Evolutionary conservation across 495 filamentous ascomycete genomes (phyloP).

Genomic region (Penicillium bialowiezense): DNA sequence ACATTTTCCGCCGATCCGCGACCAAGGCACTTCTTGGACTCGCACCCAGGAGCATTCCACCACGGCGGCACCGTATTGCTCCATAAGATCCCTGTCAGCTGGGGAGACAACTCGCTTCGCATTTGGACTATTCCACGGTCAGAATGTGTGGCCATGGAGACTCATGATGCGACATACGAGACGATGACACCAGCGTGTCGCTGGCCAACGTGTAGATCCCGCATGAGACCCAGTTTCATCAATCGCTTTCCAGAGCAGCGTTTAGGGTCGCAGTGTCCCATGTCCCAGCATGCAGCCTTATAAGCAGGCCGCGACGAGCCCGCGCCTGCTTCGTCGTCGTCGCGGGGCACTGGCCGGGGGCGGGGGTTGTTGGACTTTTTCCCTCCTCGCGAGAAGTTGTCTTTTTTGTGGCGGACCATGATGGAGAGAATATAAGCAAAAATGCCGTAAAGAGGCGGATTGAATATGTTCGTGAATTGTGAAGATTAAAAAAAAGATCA

Average conservation of each 20-base stretch:
- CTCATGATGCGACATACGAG: slow-evolving; percentile 49
- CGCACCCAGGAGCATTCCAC: slow-evolving; percentile 97
- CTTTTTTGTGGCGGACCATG: slow-evolving; percentile 96
- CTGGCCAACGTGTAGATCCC: slow-evolving; percentile 87
- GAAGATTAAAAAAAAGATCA: slow-evolving; percentile 17
- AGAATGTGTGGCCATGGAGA: slow-evolving; percentile 7
- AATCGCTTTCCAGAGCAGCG: slow-evolving; percentile 93
- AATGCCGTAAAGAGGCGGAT: background rate
- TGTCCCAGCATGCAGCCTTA: slow-evolving; percentile 96
- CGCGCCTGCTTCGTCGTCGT: slow-evolving; percentile 34
- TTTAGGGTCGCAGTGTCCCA: slow-evolving; percentile 96
- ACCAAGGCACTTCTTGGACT: slow-evolving; percentile 86
- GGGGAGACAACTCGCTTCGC: slow-evolving; percentile 80
- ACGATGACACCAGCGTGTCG: slow-evolving; percentile 88
- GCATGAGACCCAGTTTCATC: slow-evolving; percentile 89
- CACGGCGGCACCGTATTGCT: slow-evolving; percentile 88
- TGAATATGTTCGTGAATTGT: background rate
- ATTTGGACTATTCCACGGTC: slow-evolving; percentile 61
- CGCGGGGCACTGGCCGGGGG: slow-evolving; percentile 45
- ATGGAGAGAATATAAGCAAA: background rate
- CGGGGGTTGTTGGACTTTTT: slow-evolving; percentile 58
- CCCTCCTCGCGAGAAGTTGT: slow-evolving; percentile 69
- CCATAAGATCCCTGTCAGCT: slow-evolving; percentile 74
- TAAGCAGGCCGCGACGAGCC: slow-evolving; percentile 57
- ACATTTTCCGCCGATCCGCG: slow-evolving; percentile 89